phyloP scores from a whole-genome alignment of 495 filamentous ascomycete species.

The Penicillium nucicola region DNA sequence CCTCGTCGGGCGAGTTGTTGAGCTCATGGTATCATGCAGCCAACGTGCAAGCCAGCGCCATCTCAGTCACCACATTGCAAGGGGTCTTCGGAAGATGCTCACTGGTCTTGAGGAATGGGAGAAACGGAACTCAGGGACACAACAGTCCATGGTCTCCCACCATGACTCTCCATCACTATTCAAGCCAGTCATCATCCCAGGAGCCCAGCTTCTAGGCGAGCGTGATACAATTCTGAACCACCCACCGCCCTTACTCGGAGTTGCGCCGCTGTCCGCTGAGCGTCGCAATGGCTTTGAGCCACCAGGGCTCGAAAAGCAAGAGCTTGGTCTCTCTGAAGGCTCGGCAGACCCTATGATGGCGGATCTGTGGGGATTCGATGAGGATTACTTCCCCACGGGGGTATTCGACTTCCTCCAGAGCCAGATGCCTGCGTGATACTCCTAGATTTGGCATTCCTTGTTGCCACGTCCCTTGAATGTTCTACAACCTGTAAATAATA shows the following conservation, averaged over 20 bases:
- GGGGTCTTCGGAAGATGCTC: slow-evolving; percentile 52
- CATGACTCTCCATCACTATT: slow-evolving; percentile 35
- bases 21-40: slow-evolving; percentile 47
- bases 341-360: slow-evolving; percentile 48
- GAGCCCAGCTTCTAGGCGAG: slow-evolving; percentile 39
- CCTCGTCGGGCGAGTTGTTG: slow-evolving; percentile 43
- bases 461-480: not conserved
- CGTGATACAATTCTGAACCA: slow-evolving; percentile 41
- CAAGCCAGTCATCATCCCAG: slow-evolving; percentile 39
- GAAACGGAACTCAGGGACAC: slow-evolving; percentile 29
- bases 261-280: slow-evolving; percentile 45
- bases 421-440: slow-evolving; percentile 41
- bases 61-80: slow-evolving; percentile 52
- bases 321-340: slow-evolving; percentile 41
- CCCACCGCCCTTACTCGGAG: slow-evolving; percentile 39
- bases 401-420: slow-evolving; percentile 50
- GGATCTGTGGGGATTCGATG: slow-evolving; percentile 47
- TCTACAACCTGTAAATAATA: slow-evolving; percentile 8
- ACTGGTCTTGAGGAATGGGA: slow-evolving; percentile 47
- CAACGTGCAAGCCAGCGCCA: slow-evolving; percentile 50
- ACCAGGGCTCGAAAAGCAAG: slow-evolving; percentile 20
- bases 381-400: slow-evolving; percentile 48
- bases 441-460: not conserved
- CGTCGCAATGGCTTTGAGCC: slow-evolving; percentile 36
- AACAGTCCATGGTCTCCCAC: slow-evolving; percentile 15